These are phyloP conservation scores for Vigna nakashimae DNA, from an alignment of 306 rosid species.

Conservation along the genomic window DNA sequence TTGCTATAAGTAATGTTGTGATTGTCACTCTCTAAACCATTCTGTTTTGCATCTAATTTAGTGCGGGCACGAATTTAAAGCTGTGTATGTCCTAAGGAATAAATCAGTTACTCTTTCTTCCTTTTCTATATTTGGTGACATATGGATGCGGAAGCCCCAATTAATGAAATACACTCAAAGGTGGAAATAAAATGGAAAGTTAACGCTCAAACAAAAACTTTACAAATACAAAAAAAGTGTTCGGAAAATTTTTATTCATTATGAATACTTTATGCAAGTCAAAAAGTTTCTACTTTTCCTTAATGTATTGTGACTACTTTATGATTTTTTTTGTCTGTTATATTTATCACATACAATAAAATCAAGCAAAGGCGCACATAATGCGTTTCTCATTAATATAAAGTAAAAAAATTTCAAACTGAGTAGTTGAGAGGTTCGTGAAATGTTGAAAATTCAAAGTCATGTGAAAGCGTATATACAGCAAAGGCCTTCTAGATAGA, in stretches of 20 bases:
- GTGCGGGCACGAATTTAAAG: constrained; percentile 31
- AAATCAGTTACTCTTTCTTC: neutral
- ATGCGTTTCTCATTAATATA: neutral
- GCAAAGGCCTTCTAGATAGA: neutral
- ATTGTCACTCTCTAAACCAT: neutral
- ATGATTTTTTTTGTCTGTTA: constrained; percentile 4
- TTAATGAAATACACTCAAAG: neutral
- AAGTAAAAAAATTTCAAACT: neutral
- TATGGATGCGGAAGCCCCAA: neutral
- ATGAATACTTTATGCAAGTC: neutral
- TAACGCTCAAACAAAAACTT: neutral
- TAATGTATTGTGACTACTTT: neutral
- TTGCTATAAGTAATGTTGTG: neutral
- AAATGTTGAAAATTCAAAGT: neutral
- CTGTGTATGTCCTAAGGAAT: neutral
- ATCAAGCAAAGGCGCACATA: neutral
- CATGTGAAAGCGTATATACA: neutral
- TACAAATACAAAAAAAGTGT: neutral
- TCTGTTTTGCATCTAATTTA: constrained; percentile 6
- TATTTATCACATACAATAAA: neutral
- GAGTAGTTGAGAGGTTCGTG: neutral
- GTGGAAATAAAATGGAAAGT: neutral
- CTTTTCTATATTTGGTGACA: constrained; percentile 1
- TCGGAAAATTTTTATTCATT: neutral
- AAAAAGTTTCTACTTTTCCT: constrained; percentile 5